phyloP scores from a whole-genome alignment of 805 yeast species.

The Nakazawaea ishiwadae region DNA sequence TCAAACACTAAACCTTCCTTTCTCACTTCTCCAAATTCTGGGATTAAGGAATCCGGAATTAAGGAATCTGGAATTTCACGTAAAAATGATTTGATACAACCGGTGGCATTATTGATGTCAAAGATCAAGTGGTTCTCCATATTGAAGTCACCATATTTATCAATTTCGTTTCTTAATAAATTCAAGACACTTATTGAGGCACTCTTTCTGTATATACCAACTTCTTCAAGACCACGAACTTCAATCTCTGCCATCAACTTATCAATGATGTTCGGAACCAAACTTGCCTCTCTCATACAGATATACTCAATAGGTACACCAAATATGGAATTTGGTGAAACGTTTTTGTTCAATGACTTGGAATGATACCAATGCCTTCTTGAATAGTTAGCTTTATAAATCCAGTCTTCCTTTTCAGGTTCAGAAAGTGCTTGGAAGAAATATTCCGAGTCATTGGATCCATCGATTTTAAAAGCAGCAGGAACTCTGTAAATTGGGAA shows the following conservation, averaged over 20 bases:
- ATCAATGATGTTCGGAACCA: conserved; percentile 63
- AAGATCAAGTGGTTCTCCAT: conserved; percentile 39
- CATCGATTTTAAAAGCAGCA: conserved; percentile 43
- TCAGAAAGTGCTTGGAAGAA: conserved; percentile 64
- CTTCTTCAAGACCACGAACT: conserved; percentile 81
- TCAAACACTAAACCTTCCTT: conserved; percentile 14
- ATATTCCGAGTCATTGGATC: conserved; percentile 31
- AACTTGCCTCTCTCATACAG: conserved; percentile 63
- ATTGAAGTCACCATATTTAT: conserved; percentile 40
- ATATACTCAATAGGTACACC: conserved; percentile 81
- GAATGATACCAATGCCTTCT: conserved; percentile 55
- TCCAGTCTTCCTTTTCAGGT: conserved; percentile 71
- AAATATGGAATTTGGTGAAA: conserved; percentile 44
- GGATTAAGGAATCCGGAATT: conserved; percentile 62
- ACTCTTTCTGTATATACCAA: conserved; percentile 79
- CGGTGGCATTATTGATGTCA: conserved; percentile 83
- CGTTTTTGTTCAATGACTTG: conserved; percentile 23
- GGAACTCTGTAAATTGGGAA: conserved; percentile 51
- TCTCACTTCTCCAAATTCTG: conserved; percentile 41
- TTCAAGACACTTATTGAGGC: conserved; percentile 45
- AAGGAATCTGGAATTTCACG: conserved; percentile 86
- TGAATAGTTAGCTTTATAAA: conserved; percentile 41
- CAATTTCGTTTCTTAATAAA: conserved; percentile 38
- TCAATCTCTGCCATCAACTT: conserved; percentile 73
- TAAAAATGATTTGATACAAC: conserved; percentile 77